Base-by-base conservation (phyloP, 306 rosid species). In the Pterocarpus santalinus region DNA sequence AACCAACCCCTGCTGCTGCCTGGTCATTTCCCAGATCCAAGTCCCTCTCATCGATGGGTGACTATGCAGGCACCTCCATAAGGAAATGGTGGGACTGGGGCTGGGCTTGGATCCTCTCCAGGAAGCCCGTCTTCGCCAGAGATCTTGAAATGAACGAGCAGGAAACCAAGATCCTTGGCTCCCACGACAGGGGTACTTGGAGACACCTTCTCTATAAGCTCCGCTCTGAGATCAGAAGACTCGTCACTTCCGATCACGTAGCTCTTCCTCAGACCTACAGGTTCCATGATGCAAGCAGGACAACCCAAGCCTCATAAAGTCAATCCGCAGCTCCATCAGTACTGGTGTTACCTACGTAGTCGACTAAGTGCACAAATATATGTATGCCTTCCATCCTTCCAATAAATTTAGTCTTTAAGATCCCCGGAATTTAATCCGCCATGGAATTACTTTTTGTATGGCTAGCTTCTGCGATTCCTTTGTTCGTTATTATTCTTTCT, bases 111-210 rank as follows among this genome's bases (percentile, higher is more conserved):
- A 80, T 91, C 81, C 86, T 91, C 7, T 89, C 97, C 5, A 69
- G 86, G 46, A 95, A 89, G 39, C 95, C 94, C 57, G 82, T 88
- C 5, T 93, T 95, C 51, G 93, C 94, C 1, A 49, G 47, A 36
- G 99, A 95, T 90, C 97, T 93, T 72, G 99, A 95, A 85, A 81
- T 95, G 93, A 90, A 91, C 86, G 92, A 93, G 51, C 92, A 88
- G 8, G 97, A 89, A 88, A 82, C 90, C 35, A 92, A 90, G 82
- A 33, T 84, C 51, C 91, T 95, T 4, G 92, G 92, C 11, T 87
- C 92, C 56, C 78, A 83, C 66, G 73, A 74, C 87, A 87, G 78
- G 67, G 97, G 97, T 11, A 95, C 89, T 80, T 89, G 83, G 91
- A 81, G 86, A 51, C 97, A 92, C 79, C 88, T 95, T 60, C 81